Evolutionary conservation across 129 eudicot species (phyloP).

Genomic region (Chrysanthemum lavandulifolium): DNA sequence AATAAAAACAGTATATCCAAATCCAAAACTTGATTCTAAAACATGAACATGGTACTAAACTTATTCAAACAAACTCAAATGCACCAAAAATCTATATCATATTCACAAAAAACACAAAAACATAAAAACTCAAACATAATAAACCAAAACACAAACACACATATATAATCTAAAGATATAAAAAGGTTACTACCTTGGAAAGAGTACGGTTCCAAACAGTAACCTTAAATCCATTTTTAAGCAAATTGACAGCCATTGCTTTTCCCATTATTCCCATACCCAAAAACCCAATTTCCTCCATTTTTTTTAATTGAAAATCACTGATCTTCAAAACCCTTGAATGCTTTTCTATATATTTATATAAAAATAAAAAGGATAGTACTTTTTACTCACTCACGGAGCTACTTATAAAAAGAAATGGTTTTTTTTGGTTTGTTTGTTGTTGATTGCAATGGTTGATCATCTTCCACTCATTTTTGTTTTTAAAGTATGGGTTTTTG

Average conservation of each 20-base stretch:
- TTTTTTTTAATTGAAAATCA: slow-evolving; percentile 1
- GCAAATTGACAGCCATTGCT: slow-evolving; percentile 94
- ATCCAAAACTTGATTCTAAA: background rate
- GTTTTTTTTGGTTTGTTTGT: background rate
- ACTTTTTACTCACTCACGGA: slow-evolving; percentile 19
- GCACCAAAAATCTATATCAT: slow-evolving; percentile 2
- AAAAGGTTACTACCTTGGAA: slow-evolving; percentile 58
- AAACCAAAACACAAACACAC: background rate
- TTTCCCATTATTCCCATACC: slow-evolving; percentile 99
- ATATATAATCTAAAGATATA: background rate
- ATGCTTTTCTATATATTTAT: background rate
- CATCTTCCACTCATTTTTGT: slow-evolving; percentile 51
- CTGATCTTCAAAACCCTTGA: slow-evolving; percentile 29
- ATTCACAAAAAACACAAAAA: slow-evolving; percentile 2
- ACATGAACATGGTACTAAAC: background rate
- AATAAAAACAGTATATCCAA: background rate
- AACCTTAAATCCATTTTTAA: slow-evolving; percentile 82
- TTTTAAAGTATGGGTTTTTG: too few species aligned
- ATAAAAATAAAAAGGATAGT: too few species aligned
- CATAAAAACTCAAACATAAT: background rate
- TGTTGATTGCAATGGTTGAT: slow-evolving; percentile 23
- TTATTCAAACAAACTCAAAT: slow-evolving; percentile 6
- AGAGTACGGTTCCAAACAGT: slow-evolving; percentile 99
- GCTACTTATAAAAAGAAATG: background rate
- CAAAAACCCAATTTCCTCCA: slow-evolving; percentile 94